Base-by-base conservation (phyloP, 176 grass and related monocot species). In the Lolium perenne region DNA sequence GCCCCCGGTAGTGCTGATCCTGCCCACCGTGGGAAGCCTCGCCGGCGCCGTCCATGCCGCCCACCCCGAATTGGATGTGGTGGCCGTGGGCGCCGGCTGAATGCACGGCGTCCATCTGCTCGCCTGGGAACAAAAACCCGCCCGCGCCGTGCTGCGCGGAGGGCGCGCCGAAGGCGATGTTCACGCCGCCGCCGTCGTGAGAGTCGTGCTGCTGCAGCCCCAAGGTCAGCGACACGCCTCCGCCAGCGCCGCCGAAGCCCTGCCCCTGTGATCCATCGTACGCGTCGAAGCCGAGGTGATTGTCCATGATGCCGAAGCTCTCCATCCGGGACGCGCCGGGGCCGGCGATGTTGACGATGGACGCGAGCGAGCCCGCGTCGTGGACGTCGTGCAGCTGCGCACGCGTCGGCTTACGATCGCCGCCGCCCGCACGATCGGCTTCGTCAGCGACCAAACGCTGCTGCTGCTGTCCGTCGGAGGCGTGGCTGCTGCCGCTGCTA, bases 181-280 rank as follows among this genome's bases (percentile, higher is more conserved):
- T 94, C 85, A 89, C 87, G 25, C 72, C 71, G n/a, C 11, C 47
- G 56, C 51, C 65, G 83, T 38, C 66, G 84, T 71, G 85, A 26
- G 89, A 54, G 38, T 74, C 91, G 92, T 97, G 92, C 43, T 94
- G 94, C 89, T 94, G 92, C 65, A 97, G 85, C 49, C 94, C 94
- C 50, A 97, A 88, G 41, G 94, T 97, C 17, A 97, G 88, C 8
- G 94, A 94, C 70, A 97, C 94, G 59, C 86, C 89, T 13, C 66
- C 74, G 15, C 80, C 77, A 45, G 41, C 17, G 45, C 45, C 84
- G 14, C 74, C 82, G 48, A 73, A 74, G 4, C 40, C 79, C 46
- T 53, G 72, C 7, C 48, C 86, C 25, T 82, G 65, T 35, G 32
- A 35, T 20, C 63, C 40, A 0, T 69, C 85, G 65, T 94, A 94